phyloP scores from a whole-genome alignment of 1,284 basidiomycete genomes.

The Cutaneotrichosporon sp. region DNA sequence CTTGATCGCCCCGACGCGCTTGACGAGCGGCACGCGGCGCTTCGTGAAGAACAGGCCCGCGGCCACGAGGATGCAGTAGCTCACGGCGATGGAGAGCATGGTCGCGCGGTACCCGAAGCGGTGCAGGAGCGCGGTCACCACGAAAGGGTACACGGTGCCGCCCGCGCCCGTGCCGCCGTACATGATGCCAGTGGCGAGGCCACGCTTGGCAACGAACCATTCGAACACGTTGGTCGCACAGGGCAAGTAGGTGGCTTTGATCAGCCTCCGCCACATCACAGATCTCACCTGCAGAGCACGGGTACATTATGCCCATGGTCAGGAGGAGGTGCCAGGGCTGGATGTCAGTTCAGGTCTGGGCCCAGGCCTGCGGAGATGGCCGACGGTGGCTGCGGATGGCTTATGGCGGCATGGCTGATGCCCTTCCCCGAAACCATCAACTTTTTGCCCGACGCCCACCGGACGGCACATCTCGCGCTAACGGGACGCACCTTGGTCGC shows the following conservation, averaged over 20 bases:
- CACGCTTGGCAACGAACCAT: slow-evolving; percentile 48
- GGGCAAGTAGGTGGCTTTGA: slow-evolving; percentile 39
- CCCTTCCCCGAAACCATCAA: not conserved
- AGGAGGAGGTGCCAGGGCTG: slow-evolving; percentile 50
- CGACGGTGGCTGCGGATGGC: not conserved
- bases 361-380: not conserved
- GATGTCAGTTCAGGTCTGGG: slow-evolving; percentile 27
- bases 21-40: slow-evolving; percentile 41
- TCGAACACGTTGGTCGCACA: slow-evolving; percentile 49
- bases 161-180: slow-evolving; percentile 49
- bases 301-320: slow-evolving; percentile 49
- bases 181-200: slow-evolving; percentile 49
- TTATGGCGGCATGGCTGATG: not conserved
- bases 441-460: too few relatives aligned
- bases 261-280: slow-evolving; percentile 23
- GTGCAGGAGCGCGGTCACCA: slow-evolving; percentile 43
- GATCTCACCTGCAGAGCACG: slow-evolving; percentile 29
- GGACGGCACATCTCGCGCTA: not conserved
- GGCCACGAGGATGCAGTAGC: slow-evolving; percentile 33
- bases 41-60: slow-evolving; percentile 43
- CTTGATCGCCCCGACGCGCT: not conserved
- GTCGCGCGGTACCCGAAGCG: slow-evolving; percentile 48
- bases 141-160: slow-evolving; percentile 48
- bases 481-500: slow-evolving; percentile 32
- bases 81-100: slow-evolving; percentile 43